Evolutionary conservation across 306 rosid genomes (phyloP).

Genomic region (Urtica urens): DNA sequence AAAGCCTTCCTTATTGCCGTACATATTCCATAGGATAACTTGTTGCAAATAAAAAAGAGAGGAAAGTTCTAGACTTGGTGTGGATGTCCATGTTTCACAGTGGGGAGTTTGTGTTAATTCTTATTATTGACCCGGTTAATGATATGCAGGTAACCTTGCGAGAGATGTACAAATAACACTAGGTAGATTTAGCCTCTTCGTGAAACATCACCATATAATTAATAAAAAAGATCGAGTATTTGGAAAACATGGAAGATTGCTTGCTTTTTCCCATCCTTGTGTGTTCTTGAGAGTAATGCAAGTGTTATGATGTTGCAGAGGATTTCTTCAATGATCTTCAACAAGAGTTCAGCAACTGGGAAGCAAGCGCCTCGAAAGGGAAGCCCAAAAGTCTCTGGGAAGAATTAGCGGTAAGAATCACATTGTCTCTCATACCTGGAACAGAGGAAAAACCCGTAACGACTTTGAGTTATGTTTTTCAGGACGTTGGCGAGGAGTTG

Average conservation of each 20-base stretch:
- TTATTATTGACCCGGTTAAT: constrained; percentile 47
- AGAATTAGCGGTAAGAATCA: constrained; percentile 62
- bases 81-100: constrained; percentile 13
- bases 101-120: constrained; percentile 19
- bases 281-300: constrained; percentile 9
- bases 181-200: constrained; percentile 80
- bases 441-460: too few species aligned
- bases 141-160: constrained; percentile 93
- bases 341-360: constrained; percentile 88
- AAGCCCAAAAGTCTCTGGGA: constrained; percentile 94
- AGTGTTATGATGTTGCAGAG: constrained; percentile 36
- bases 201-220: constrained; percentile 26
- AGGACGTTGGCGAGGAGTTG: constrained; percentile 98
- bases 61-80: constrained; percentile 9
- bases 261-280: constrained; percentile 15
- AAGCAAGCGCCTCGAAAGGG: constrained; percentile 70
- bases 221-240: constrained; percentile 22
- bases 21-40: background rate
- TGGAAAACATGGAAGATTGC: constrained; percentile 12
- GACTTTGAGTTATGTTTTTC: constrained; percentile 23
- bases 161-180: constrained; percentile 94
- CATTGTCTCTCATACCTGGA: background rate
- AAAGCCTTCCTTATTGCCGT: constrained; percentile 6
- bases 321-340: constrained; percentile 84
- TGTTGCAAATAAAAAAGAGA: background rate